Evolutionary conservation across 2,329 filamentous ascomycete species (phyloP).

Genomic region (Malbranchea zuffiana): DNA sequence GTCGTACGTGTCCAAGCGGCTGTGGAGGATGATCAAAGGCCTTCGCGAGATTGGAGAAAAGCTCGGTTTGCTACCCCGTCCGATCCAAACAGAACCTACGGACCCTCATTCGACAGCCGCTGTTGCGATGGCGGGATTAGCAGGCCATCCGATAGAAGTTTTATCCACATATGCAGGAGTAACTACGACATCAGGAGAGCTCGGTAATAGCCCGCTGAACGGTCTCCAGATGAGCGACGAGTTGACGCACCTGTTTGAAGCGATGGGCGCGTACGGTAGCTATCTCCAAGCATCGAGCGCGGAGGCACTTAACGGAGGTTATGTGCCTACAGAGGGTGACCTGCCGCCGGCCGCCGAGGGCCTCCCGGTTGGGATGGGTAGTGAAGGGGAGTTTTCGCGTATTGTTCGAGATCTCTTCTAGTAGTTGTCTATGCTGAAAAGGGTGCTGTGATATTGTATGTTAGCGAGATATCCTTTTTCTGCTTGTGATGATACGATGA

Average conservation of each 20-base stretch:
- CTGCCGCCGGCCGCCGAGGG: conserved; percentile 31
- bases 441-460: too few species aligned
- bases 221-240: conserved; percentile 51
- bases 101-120: conserved; percentile 53
- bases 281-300: conserved; percentile 26
- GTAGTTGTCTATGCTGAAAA: conserved; percentile 15
- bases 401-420: conserved; percentile 51
- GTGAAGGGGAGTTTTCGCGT: conserved; percentile 49
- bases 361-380: conserved; percentile 38
- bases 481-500: too few species aligned
- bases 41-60: conserved; percentile 54
- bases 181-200: conserved; percentile 20
- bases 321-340: conserved; percentile 29
- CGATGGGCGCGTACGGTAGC: conserved; percentile 44
- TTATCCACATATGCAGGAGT: conserved; percentile 36
- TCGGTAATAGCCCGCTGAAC: conserved; percentile 46
- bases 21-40: conserved; percentile 54
- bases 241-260: conserved; percentile 53
- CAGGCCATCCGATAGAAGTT: conserved; percentile 51
- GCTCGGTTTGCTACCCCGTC: conserved; percentile 42
- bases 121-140: conserved; percentile 55
- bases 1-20: conserved; percentile 49
- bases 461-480: too few species aligned
- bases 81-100: conserved; percentile 30
- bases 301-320: conserved; percentile 29